phyloP scores from a whole-genome alignment of 2,329 filamentous ascomycete species.

The Knoxdaviesia capensis region DNA sequence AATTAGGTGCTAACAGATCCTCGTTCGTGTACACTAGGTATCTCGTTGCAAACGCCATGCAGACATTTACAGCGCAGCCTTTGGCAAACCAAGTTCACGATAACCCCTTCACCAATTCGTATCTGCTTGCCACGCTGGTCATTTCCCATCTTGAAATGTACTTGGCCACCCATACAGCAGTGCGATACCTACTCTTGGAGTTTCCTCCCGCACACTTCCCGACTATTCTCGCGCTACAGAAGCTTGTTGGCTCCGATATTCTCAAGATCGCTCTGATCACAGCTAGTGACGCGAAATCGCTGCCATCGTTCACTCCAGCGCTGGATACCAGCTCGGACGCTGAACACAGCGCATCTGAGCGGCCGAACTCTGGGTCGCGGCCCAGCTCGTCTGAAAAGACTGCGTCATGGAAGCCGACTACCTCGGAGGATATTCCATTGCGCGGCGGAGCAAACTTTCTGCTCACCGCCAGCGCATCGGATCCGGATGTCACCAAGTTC shows the following conservation, averaged over 20 bases:
- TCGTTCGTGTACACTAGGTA: constrained; percentile 20
- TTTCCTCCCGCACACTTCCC: constrained; percentile 35
- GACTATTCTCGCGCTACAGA: constrained; percentile 35
- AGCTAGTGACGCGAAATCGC: constrained; percentile 2
- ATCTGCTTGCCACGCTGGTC: constrained; percentile 34
- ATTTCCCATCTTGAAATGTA: constrained; percentile 41
- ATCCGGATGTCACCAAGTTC: constrained; percentile 31
- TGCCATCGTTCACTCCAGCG: too few relatives aligned
- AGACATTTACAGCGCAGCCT: constrained; percentile 31
- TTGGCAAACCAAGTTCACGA: constrained; percentile 27
- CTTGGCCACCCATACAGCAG: constrained; percentile 27
- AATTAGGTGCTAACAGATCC: too few relatives aligned
- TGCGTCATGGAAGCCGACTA: too few relatives aligned
- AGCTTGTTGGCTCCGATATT: constrained; percentile 31
- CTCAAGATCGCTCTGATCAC: constrained; percentile 40
- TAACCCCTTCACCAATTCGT: constrained; percentile 32
- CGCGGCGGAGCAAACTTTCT: constrained; percentile 30
- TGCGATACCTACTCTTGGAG: constrained; percentile 37
- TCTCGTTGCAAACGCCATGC: constrained; percentile 39
- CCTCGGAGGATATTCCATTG: too few relatives aligned
- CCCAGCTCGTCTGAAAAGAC: too few relatives aligned
- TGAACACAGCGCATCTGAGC: too few relatives aligned
- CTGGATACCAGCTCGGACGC: too few relatives aligned
- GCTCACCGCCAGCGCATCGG: constrained; percentile 31
- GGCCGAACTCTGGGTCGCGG: too few relatives aligned